These are phyloP conservation scores for Coemansia sp. DNA, from an alignment of 192 early-diverging fungal genomes.

Conservation along the genomic window DNA sequence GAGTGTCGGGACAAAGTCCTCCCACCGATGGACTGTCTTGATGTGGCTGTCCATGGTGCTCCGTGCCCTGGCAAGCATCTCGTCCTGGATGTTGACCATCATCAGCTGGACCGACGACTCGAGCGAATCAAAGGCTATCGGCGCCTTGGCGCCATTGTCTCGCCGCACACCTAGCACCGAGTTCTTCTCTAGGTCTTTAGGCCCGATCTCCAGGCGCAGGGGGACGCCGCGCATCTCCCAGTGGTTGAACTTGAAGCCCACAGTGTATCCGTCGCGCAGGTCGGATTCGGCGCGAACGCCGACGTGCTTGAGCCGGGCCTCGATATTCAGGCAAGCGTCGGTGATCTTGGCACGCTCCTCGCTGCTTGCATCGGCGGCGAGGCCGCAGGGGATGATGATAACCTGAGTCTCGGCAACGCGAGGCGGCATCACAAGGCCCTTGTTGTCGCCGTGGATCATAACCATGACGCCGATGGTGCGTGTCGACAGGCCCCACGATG, in stretches of 20 bases:
- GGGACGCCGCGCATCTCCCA: conserved; percentile 99
- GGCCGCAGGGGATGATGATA: conserved; percentile 90
- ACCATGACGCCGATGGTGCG: conserved; percentile 99
- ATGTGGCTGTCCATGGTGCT: conserved; percentile 70
- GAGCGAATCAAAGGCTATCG: conserved; percentile 65
- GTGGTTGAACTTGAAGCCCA: conserved; percentile 99
- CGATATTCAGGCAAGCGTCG: conserved; percentile 71
- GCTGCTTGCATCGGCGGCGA: conserved; percentile 81
- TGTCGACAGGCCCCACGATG: conserved; percentile 98
- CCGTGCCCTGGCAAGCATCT: conserved; percentile 90
- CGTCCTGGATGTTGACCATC: conserved; percentile 78
- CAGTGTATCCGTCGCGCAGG: conserved; percentile 79
- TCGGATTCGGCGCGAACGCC: conserved; percentile 83
- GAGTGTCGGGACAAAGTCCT: conserved; percentile 89
- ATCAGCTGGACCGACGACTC: conserved; percentile 59
- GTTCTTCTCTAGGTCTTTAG: conserved; percentile 86
- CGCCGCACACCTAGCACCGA: conserved; percentile 79
- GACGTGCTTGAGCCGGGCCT: conserved; percentile 62
- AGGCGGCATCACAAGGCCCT: conserved; percentile 97
- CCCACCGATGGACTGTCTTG: conserved; percentile 82
- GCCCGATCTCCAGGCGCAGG: conserved; percentile 94
- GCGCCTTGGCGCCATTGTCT: conserved; percentile 66
- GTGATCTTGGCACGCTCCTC: conserved; percentile 69
- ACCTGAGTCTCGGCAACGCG: conserved; percentile 87
- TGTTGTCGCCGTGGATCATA: conserved; percentile 98